Evolutionary conservation across 129 eudicot species (phyloP).

Genomic region (Flaveria bidentis): DNA sequence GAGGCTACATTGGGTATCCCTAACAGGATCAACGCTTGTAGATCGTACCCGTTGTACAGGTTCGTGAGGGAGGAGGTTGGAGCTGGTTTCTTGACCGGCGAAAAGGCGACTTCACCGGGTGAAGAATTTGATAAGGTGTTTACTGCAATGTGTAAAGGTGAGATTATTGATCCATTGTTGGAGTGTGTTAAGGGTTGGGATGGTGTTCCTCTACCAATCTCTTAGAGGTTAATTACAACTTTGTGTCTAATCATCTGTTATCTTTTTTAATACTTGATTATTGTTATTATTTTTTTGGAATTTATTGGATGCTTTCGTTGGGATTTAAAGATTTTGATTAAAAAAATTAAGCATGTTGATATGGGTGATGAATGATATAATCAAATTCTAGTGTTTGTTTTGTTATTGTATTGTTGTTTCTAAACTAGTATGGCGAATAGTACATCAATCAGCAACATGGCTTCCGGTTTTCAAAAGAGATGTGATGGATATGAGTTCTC

Average conservation of each 20-base stretch:
- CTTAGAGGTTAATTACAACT: slow-evolving; percentile 8
- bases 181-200: slow-evolving; percentile 67
- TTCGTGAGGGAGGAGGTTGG: slow-evolving; percentile 65
- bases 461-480: too few species aligned
- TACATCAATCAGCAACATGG: too few species aligned
- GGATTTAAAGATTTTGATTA: not conserved
- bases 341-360: too few species aligned
- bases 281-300: not conserved
- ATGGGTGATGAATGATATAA: too few species aligned
- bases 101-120: slow-evolving; percentile 60
- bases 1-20: slow-evolving; percentile 48
- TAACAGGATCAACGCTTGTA: slow-evolving; percentile 63
- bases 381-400: too few species aligned
- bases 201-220: slow-evolving; percentile 76
- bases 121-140: slow-evolving; percentile 85
- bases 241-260: not conserved
- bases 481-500: too few species aligned
- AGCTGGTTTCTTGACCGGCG: slow-evolving; percentile 54
- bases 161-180: slow-evolving; percentile 70
- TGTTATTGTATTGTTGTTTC: too few species aligned
- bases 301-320: not conserved
- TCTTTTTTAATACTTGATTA: not conserved
- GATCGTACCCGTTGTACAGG: slow-evolving; percentile 67
- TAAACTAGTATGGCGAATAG: too few species aligned
- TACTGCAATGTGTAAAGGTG: slow-evolving; percentile 60